phyloP scores from a whole-genome alignment of 345 rosid species.

The Eucalyptus cloeziana region DNA sequence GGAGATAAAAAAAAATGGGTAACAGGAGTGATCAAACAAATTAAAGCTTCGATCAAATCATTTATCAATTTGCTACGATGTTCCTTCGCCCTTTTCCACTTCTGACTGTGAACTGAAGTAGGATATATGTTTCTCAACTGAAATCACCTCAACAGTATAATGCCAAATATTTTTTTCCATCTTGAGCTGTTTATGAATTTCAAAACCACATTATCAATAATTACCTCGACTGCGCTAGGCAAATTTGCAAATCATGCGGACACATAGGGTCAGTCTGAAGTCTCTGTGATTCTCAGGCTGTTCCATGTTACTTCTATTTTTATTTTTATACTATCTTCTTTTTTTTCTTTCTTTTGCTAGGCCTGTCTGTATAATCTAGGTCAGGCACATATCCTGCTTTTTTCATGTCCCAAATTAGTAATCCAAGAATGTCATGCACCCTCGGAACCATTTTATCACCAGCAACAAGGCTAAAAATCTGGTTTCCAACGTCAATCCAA shows the following conservation, averaged over 20 bases:
- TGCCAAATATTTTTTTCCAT: background rate
- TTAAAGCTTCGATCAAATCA: background rate
- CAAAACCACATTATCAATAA: background rate
- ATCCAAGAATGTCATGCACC: conserved; percentile 30
- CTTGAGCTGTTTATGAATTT: background rate
- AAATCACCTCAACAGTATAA: background rate
- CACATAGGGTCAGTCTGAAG: background rate
- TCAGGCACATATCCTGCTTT: conserved; percentile 45
- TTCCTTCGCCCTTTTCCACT: background rate
- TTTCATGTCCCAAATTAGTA: conserved; percentile 38
- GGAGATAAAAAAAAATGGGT: background rate
- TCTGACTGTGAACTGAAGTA: background rate
- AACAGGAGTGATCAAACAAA: background rate
- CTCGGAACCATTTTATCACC: conserved; percentile 32
- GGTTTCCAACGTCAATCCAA: conserved; percentile 65
- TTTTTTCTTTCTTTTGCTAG: background rate
- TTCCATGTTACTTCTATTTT: background rate
- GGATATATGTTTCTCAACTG: background rate
- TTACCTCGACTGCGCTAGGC: background rate
- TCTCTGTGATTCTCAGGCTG: background rate
- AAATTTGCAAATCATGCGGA: background rate
- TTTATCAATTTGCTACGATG: background rate
- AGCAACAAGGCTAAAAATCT: conserved; percentile 49
- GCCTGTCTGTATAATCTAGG: background rate
- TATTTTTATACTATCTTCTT: background rate